Evolutionary conservation across 495 filamentous ascomycete genomes (phyloP).

Genomic region (Tetracladium setigerum): DNA sequence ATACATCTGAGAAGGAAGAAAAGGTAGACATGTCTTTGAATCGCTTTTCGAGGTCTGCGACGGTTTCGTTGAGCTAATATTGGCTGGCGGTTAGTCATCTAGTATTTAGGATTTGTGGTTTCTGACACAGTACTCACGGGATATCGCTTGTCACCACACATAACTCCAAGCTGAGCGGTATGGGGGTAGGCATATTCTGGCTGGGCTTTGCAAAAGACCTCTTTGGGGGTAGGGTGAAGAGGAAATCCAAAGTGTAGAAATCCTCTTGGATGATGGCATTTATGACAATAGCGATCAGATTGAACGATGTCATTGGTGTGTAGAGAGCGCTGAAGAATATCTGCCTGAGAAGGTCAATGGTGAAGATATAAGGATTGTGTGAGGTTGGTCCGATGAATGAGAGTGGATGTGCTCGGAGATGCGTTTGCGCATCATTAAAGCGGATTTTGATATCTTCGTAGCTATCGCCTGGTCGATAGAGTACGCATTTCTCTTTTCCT

Average conservation of each 20-base stretch:
- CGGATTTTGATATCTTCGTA: slow-evolving; percentile 35
- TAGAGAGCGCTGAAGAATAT: slow-evolving; percentile 31
- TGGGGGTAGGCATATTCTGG: slow-evolving; percentile 33
- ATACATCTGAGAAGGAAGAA: slow-evolving; percentile 37
- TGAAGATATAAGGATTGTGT: slow-evolving; percentile 29
- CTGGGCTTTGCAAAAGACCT: not conserved
- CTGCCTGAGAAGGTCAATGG: slow-evolving; percentile 23
- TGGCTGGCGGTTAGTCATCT: not conserved
- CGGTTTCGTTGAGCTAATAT: slow-evolving; percentile 29
- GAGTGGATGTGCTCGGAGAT: slow-evolving; percentile 37
- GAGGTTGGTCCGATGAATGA: slow-evolving; percentile 30
- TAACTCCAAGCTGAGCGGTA: slow-evolving; percentile 34
- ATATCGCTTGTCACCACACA: slow-evolving; percentile 38
- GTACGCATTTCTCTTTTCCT: slow-evolving; percentile 20
- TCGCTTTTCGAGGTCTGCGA: slow-evolving; percentile 24
- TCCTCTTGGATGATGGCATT: slow-evolving; percentile 16
- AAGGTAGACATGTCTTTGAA: slow-evolving; percentile 28
- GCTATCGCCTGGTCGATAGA: slow-evolving; percentile 27
- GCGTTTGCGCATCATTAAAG: slow-evolving; percentile 30
- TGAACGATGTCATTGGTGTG: slow-evolving; percentile 26
- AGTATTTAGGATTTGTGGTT: not conserved
- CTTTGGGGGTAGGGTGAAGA: not conserved
- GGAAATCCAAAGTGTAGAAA: not conserved
- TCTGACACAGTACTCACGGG: slow-evolving; percentile 23
- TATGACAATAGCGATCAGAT: slow-evolving; percentile 23